phyloP scores from a whole-genome alignment of 345 rosid species.

The Clarkia xantiana region DNA sequence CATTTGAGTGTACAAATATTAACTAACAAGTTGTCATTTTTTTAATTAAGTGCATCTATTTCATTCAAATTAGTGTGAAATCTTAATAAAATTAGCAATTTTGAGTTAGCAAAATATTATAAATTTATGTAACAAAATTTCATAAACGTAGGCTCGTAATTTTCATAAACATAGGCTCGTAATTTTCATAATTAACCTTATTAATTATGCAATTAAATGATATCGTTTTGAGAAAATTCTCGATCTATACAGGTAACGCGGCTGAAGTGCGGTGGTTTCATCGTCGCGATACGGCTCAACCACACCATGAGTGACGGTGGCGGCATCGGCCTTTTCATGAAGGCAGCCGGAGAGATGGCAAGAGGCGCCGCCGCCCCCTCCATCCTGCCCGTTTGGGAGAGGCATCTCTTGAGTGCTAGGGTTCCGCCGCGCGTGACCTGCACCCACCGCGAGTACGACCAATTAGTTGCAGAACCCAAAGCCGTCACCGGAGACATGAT shows the following conservation, averaged over 20 bases:
- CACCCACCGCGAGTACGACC: constrained; percentile 32
- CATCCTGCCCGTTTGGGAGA: constrained; percentile 27
- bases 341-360: constrained; percentile 31
- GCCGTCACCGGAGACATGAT: constrained; percentile 14
- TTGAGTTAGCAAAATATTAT: too few species aligned
- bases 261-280: constrained; percentile 7
- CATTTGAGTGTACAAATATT: too few species aligned
- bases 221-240: too few species aligned
- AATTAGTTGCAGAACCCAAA: constrained; percentile 10
- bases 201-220: too few species aligned
- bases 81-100: too few species aligned
- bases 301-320: constrained; percentile 35
- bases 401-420: constrained; percentile 23
- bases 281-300: constrained; percentile 10
- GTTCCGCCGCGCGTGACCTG: constrained; percentile 23
- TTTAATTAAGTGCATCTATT: too few species aligned
- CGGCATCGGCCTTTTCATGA: constrained; percentile 26
- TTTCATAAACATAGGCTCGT: too few species aligned
- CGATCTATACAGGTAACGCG: constrained; percentile 5
- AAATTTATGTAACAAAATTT: too few species aligned
- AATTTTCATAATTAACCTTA: too few species aligned
- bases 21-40: too few species aligned
- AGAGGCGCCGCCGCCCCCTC: constrained; percentile 26
- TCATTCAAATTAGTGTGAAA: too few species aligned
- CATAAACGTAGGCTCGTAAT: too few species aligned